Percentiles rank a stretch among this genome's conserved stretches.
Conservation (phyloP, 768 basidiomycete genomes). For the Mycena kentingensis region DNA sequence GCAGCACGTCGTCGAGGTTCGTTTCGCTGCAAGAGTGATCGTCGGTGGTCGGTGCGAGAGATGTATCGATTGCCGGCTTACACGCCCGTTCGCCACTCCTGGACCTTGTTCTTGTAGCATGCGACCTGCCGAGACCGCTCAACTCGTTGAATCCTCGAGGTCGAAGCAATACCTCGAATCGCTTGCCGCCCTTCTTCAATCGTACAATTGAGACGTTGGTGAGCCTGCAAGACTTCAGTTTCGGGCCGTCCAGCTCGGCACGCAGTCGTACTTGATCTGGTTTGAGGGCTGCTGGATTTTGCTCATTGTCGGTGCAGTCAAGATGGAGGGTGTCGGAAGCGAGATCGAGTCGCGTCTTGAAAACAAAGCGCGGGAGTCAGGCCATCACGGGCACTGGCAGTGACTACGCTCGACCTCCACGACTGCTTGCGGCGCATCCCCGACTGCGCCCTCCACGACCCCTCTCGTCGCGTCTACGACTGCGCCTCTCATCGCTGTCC, state of each 20-base stretch:
- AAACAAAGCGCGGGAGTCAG: too few relatives aligned
- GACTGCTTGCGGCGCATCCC: too few relatives aligned
- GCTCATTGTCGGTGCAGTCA: slow-evolving; percentile 37
- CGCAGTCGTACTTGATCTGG: slow-evolving; percentile 71
- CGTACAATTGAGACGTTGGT: slow-evolving; percentile 98
- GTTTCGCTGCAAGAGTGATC: slow-evolving; percentile 63
- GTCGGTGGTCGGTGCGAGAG: background rate
- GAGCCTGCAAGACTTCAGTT: slow-evolving; percentile 52
- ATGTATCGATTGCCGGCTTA: slow-evolving; percentile 39
- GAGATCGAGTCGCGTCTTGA: too few relatives aligned
- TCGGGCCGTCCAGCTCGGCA: background rate
- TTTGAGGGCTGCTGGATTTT: slow-evolving; percentile 83
- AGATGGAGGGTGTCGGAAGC: slow-evolving; percentile 3
- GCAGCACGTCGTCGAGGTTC: slow-evolving; percentile 91
- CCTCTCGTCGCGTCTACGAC: too few relatives aligned
- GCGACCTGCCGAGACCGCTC: slow-evolving; percentile 59
- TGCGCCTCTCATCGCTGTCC: too few relatives aligned
- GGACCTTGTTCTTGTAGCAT: slow-evolving; percentile 99
- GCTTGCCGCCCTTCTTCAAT: slow-evolving; percentile 94
- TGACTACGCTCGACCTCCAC: too few relatives aligned
- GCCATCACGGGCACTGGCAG: too few relatives aligned
- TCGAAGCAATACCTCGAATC: slow-evolving; percentile 79
- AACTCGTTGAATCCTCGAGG: background rate
- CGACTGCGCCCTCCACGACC: too few relatives aligned
- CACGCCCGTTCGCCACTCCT: slow-evolving; percentile 93